A percentile compares a stretch with the other conserved stretches of the same genome.
These are phyloP conservation scores for Lyophyllum atratum DNA, from an alignment of 768 basidiomycete genomes.

Conservation along the genomic window DNA sequence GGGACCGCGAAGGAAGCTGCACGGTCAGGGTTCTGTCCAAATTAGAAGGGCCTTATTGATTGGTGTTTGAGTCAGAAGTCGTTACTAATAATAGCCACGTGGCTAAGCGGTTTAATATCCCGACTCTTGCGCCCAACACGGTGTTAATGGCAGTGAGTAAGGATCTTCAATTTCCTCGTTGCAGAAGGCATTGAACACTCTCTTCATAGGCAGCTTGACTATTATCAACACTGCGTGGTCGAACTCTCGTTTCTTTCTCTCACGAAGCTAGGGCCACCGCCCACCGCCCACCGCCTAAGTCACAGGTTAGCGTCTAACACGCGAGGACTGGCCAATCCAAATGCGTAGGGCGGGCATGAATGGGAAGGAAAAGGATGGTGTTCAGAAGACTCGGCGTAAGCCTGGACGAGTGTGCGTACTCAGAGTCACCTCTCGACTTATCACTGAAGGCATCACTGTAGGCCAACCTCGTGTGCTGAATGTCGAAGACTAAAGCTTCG, in stretches of 20 bases:
- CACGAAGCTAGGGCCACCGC: background rate
- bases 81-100: background rate
- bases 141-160: background rate
- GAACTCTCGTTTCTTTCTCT: background rate
- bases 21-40: too few species aligned
- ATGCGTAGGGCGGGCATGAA: conserved; percentile 2
- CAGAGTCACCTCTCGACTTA: background rate
- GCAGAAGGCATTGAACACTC: background rate
- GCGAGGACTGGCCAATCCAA: background rate
- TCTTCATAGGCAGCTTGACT: background rate
- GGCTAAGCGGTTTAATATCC: background rate
- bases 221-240: background rate
- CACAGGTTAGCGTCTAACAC: background rate
- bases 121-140: background rate
- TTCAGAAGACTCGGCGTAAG: conserved; percentile 35
- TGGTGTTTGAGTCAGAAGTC: background rate
- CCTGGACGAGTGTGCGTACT: conserved; percentile 46
- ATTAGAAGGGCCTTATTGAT: background rate
- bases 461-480: conserved; percentile 54
- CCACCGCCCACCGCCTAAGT: too few species aligned
- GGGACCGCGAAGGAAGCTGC: too few species aligned
- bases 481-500: conserved; percentile 63
- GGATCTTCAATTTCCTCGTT: background rate
- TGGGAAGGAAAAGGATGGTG: conserved; percentile 14
- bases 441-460: conserved; percentile 18